Evolutionary conservation across 1,284 basidiomycete genomes (phyloP).

Genomic region (Cystobasidium slooffiae): DNA sequence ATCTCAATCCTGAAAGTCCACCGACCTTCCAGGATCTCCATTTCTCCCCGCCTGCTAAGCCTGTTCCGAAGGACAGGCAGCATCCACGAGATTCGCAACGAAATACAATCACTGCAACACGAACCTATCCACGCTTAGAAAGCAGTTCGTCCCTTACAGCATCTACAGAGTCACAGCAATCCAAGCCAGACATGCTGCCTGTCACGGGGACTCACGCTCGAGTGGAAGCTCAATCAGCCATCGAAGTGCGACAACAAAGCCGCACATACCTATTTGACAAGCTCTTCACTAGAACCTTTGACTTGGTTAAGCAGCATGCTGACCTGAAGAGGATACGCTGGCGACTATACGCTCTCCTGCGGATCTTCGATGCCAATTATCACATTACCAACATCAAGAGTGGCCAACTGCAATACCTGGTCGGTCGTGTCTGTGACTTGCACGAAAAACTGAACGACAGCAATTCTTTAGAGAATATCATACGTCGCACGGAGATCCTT

Average conservation of each 20-base stretch:
- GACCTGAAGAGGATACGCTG: neutral
- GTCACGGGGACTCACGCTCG: no score
- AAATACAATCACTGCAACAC: neutral
- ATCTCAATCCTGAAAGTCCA: neutral
- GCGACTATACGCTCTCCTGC: slow-evolving; percentile 12
- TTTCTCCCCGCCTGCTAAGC: neutral
- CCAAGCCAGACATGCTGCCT: no score
- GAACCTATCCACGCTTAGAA: neutral
- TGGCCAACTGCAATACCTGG: neutral
- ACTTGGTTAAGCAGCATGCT: neutral
- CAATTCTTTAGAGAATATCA: neutral
- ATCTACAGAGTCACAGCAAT: no score
- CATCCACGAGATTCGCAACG: neutral
- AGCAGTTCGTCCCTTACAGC: no score
- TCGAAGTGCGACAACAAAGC: no score
- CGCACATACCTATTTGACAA: neutral
- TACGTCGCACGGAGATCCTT: neutral
- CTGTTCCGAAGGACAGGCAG: neutral
- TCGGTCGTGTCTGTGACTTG: neutral
- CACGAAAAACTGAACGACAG: slow-evolving; percentile 18
- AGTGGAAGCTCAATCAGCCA: no score
- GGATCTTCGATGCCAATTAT: neutral
- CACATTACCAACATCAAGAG: neutral
- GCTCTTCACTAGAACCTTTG: neutral
- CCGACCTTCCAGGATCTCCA: neutral